phyloP scores from a whole-genome alignment of 345 rosid genomes.

The Rhodomyrtus tomentosa region DNA sequence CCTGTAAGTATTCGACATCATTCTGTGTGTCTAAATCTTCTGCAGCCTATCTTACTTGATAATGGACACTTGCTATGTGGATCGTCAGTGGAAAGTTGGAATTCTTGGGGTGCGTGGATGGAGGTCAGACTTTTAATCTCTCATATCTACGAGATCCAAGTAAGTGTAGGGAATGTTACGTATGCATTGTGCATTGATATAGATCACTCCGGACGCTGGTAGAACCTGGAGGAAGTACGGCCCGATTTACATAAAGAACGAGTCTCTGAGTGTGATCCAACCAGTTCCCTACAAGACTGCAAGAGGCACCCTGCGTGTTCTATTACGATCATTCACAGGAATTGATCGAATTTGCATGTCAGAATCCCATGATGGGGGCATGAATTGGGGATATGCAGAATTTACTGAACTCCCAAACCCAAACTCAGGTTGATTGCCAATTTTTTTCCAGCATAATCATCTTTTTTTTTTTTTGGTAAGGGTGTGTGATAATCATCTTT shows the following conservation, averaged over 20 bases:
- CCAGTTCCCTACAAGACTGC: slow-evolving; percentile 72
- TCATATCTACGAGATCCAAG: slow-evolving; percentile 1
- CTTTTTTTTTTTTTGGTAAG: no score
- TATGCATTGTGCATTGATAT: background rate
- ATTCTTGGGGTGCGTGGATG: slow-evolving; percentile 92
- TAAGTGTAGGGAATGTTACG: background rate
- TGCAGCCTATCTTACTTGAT: slow-evolving; percentile 72
- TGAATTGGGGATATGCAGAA: slow-evolving; percentile 58
- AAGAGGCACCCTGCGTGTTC: slow-evolving; percentile 45
- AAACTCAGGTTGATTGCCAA: slow-evolving; percentile 56
- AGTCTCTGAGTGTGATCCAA: slow-evolving; percentile 80
- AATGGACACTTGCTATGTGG: slow-evolving; percentile 69
- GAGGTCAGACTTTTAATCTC: slow-evolving; percentile 38
- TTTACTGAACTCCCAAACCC: slow-evolving; percentile 77
- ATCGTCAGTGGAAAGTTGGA: slow-evolving; percentile 92
- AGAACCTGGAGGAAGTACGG: slow-evolving; percentile 77
- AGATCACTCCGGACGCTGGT: slow-evolving; percentile 71
- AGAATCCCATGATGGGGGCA: slow-evolving; percentile 63
- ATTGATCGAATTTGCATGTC: slow-evolving; percentile 64
- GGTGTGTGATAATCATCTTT: background rate
- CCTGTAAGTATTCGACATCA: background rate
- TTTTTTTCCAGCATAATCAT: background rate
- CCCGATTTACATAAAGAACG: slow-evolving; percentile 56
- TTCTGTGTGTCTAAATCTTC: background rate
- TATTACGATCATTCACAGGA: slow-evolving; percentile 53